Evolutionary conservation across 2,329 filamentous ascomycete species (phyloP).

Genomic region (Talaromyces funiculosus): DNA sequence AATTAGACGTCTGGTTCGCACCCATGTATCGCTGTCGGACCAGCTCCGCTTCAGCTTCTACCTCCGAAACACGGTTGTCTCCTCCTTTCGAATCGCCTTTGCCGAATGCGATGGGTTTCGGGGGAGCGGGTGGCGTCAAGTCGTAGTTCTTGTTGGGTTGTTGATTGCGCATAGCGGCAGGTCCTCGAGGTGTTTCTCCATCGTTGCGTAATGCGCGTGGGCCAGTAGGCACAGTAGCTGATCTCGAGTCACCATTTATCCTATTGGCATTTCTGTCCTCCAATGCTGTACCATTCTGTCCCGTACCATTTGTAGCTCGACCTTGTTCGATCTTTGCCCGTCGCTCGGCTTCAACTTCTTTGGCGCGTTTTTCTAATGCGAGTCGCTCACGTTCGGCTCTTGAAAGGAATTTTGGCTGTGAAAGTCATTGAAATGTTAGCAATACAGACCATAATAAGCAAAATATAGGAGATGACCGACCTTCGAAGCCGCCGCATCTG

Average conservation of each 20-base stretch:
- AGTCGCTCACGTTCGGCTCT: conserved; percentile 76
- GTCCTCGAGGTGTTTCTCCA: conserved; percentile 44
- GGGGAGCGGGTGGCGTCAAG: conserved; percentile 48
- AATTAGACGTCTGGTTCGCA: conserved; percentile 79
- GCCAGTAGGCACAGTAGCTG: conserved; percentile 58
- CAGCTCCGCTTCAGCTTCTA: conserved; percentile 65
- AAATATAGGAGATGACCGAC: conserved; percentile 26
- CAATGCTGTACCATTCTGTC: conserved; percentile 20
- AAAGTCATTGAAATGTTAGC: conserved; percentile 15
- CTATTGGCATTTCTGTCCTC: conserved; percentile 20
- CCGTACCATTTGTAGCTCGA: conserved; percentile 20
- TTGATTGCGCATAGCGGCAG: conserved; percentile 44
- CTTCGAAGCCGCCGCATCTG: conserved; percentile 76
- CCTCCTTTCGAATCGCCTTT: conserved; percentile 36
- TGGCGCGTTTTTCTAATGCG: conserved; percentile 69
- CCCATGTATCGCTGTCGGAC: conserved; percentile 85
- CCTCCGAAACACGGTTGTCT: conserved; percentile 41
- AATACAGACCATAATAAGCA: not conserved
- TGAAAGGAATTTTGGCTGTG: conserved; percentile 72
- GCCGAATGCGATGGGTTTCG: conserved; percentile 23
- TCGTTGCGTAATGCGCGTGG: conserved; percentile 60
- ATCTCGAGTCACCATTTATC: conserved; percentile 1
- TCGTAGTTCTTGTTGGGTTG: conserved; percentile 45
- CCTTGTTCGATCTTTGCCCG: conserved; percentile 42
- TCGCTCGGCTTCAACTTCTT: conserved; percentile 62